These are phyloP conservation scores for Fusarium multiceps DNA, from an alignment of 2,329 filamentous ascomycete species.

Conservation along the genomic window DNA sequence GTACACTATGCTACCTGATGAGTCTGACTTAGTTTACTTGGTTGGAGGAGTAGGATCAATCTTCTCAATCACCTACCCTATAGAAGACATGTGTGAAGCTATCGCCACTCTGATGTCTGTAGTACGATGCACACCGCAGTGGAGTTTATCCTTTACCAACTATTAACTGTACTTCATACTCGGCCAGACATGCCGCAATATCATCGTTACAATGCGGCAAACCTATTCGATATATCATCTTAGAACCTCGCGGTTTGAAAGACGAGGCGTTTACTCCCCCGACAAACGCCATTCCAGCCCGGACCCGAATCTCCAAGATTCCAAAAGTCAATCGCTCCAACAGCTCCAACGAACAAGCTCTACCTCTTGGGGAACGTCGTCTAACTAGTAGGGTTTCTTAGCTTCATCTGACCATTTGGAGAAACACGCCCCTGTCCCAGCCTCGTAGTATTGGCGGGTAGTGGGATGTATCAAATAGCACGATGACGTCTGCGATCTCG, in stretches of 20 bases:
- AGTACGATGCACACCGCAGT: not conserved
- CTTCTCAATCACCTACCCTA: conserved; percentile 1
- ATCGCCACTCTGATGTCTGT: not conserved
- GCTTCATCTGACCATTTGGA: not conserved
- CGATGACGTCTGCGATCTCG: conserved; percentile 19
- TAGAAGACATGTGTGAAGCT: not conserved
- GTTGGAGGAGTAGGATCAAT: not conserved
- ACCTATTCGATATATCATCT: not conserved
- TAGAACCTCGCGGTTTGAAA: not conserved
- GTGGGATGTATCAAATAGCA: not conserved
- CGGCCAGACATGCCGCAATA: not conserved
- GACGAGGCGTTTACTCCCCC: too few relatives aligned
- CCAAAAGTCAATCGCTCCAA: conserved; percentile 21
- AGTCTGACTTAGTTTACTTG: not conserved
- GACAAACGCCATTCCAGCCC: not conserved
- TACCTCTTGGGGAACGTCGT: not conserved
- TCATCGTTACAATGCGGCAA: not conserved
- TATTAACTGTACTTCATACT: not conserved
- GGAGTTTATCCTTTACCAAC: too few relatives aligned
- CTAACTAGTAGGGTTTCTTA: conserved; percentile 2
- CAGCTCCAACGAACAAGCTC: not conserved
- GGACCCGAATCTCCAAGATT: not conserved
- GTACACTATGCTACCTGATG: rapidly evolving
- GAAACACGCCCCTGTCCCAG: conserved; percentile 7
- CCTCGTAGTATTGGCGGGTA: not conserved